Evolutionary conservation across 176 grass and related monocot genomes (phyloP), one percentile per base, ranked within the genome.

Genomic region (Tuctoria greenei): DNA sequence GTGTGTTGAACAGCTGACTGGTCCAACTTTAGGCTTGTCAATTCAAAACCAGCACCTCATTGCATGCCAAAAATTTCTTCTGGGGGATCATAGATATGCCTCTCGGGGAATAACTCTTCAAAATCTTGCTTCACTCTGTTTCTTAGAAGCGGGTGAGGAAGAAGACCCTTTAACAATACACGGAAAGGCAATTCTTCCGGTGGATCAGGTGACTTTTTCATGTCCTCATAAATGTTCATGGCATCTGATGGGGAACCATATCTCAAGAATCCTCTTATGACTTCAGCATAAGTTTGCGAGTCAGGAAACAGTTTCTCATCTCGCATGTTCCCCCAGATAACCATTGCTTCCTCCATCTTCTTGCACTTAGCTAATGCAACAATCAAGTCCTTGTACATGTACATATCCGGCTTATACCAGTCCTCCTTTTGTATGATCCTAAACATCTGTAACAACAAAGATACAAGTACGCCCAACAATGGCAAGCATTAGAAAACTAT

Each of bases 381-480:
- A 73, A 99, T 99, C 83, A 99, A 73, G 49, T 99, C 91, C 69
- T 99, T 99, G 82, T 99, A 99, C 69, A 90, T 72, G 76, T 78
- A 99, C 58, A 99, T 85, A 80, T 99, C 91, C 73, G 95, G 95
- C 66, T 95, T 99, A 86, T 99, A 95, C 95, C 95, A 92, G 69
- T 90, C 65, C 60, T 98, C 89, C 60, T 98, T 94, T 81, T 88
- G 86, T 79, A 98, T 94, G 47, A 92, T 92, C 70, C 76, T 92
- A 71, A 98, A 90, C 68, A 98, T 88, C 91, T 98, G 75, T 24
- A 52, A 79, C 17, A 49, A 38, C 23, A 81, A 67, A 86, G 57
- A 10, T 69, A 81, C 4, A 34, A 27, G 20, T 56, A 21, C 78
- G 51, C 63, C 13, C 9, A 35, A 67, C 24, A 84, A 42, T 0